Conservation (phyloP, 2,329 filamentous ascomycete genomes). For the Phaeophleospora eucalypticola region DNA sequence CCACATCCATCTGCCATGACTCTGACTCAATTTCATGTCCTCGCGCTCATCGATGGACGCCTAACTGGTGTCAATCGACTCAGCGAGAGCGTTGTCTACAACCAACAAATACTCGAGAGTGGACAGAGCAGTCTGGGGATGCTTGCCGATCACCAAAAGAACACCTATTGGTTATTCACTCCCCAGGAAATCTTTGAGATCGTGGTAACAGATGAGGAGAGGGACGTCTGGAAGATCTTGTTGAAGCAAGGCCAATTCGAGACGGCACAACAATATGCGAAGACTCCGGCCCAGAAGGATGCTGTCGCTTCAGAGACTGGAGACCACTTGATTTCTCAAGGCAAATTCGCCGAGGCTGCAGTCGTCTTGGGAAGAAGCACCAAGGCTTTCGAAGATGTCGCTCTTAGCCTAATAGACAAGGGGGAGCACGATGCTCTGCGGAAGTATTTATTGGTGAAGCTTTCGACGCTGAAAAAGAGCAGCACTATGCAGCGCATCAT, state of each 20-base stretch:
- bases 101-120: constrained; percentile 77
- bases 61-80: constrained; percentile 83
- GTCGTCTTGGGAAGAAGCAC: constrained; percentile 90
- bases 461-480: constrained; percentile 75
- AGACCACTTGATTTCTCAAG: constrained; percentile 77
- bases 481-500: constrained; percentile 90
- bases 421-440: constrained; percentile 85
- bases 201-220: constrained; percentile 80
- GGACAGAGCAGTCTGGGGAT: constrained; percentile 79
- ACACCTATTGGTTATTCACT: constrained; percentile 96
- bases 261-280: constrained; percentile 78
- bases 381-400: constrained; percentile 95
- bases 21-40: constrained; percentile 88
- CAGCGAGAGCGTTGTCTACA: constrained; percentile 79
- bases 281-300: constrained; percentile 76
- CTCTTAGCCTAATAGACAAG: constrained; percentile 83
- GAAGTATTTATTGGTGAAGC: constrained; percentile 82
- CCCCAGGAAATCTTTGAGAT: constrained; percentile 89
- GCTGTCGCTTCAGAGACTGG: constrained; percentile 88
- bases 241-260: constrained; percentile 83
- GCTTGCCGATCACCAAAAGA: constrained; percentile 86
- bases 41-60: constrained; percentile 76
- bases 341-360: constrained; percentile 80
- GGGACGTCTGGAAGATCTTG: constrained; percentile 94
- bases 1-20: constrained; percentile 76